Conservation (phyloP, 2,329 filamentous ascomycete genomes). For the Arthrobotrys sphaeroides region DNA sequence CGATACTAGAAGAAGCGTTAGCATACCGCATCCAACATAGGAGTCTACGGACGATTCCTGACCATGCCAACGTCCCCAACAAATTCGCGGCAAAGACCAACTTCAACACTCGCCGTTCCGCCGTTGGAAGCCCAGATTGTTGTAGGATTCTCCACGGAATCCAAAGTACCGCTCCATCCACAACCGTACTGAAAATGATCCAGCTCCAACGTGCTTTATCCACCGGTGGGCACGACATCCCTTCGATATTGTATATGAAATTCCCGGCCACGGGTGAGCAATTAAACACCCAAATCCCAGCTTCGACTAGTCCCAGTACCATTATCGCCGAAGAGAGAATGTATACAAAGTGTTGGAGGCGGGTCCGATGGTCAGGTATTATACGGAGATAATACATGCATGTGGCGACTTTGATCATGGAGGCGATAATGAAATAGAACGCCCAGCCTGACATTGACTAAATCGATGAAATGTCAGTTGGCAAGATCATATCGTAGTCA, state of each 20-base stretch:
- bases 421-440: constrained; percentile 52
- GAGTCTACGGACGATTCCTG: not conserved
- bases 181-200: constrained; percentile 27
- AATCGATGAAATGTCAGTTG: constrained; percentile 3
- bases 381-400: constrained; percentile 52
- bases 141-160: constrained; percentile 41
- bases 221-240: constrained; percentile 21
- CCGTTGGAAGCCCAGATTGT: constrained; percentile 29
- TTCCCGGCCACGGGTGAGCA: constrained; percentile 31
- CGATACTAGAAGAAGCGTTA: constrained; percentile 10
- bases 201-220: constrained; percentile 47
- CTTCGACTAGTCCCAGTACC: constrained; percentile 41
- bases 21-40: not conserved
- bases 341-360: constrained; percentile 50
- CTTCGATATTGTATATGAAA: constrained; percentile 42
- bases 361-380: constrained; percentile 43
- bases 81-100: constrained; percentile 46
- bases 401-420: constrained; percentile 52
- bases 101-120: constrained; percentile 42
- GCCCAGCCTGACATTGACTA: constrained; percentile 52
- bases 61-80: constrained; percentile 46
- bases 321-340: constrained; percentile 36
- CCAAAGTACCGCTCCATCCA: constrained; percentile 39
- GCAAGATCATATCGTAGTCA: not conserved
- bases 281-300: constrained; percentile 45